Conservation (phyloP, 257 asterid genomes). For the Nyctanthes arbortristis region DNA sequence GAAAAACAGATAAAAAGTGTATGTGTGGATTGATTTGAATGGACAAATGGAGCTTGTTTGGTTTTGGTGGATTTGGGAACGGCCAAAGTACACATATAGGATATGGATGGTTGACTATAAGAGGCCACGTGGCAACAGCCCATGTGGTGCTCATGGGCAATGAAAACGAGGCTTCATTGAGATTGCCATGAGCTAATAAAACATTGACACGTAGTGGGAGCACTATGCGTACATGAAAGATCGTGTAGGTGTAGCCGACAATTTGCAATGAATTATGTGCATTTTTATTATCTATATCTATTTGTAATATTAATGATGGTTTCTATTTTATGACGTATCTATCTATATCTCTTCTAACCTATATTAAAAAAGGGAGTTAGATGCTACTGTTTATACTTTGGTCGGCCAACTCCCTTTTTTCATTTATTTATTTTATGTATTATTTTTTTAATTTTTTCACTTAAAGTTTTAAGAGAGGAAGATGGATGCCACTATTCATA, state of each 20-base stretch:
- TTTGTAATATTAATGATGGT: no score
- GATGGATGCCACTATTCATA: no score
- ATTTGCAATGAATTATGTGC: no score
- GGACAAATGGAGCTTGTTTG: conserved; percentile 1
- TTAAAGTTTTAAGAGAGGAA: no score
- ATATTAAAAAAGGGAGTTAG: no score
- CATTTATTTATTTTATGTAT: no score
- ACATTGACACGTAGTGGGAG: conserved; percentile 27
- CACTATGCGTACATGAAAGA: conserved; percentile 38
- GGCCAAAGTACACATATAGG: background rate
- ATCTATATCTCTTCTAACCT: no score
- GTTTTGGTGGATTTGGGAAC: conserved; percentile 14
- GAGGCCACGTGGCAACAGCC: conserved; percentile 24
- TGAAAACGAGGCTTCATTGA: conserved; percentile 26
- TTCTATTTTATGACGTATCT: no score
- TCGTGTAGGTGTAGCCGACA: conserved; percentile 66
- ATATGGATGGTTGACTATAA: background rate
- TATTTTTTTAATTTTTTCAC: no score
- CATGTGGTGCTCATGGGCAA: conserved; percentile 8
- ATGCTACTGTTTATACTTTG: no score
- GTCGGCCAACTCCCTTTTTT: no score
- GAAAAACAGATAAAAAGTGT: background rate
- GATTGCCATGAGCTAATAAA: conserved; percentile 3
- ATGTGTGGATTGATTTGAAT: background rate
- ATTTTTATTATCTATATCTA: no score